Conservation (phyloP, 78 protist genomes). For the Chrysochromulina tobinii region DNA sequence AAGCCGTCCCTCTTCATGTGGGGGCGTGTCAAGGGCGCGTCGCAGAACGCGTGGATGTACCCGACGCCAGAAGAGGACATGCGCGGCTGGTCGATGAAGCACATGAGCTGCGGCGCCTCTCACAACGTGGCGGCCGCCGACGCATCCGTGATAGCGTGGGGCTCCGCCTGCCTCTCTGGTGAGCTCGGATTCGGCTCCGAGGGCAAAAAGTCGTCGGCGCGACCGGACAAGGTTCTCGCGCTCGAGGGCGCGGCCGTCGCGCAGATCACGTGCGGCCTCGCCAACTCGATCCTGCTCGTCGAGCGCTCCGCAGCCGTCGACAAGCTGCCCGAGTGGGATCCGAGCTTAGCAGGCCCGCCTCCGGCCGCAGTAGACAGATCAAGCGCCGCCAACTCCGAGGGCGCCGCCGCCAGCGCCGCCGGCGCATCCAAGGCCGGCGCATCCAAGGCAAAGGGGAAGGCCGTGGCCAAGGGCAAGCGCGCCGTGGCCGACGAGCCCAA, state of each 20-base stretch:
- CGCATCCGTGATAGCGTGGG: neutral
- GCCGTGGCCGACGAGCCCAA: too few relatives aligned
- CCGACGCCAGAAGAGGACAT: neutral
- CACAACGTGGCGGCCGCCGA: neutral
- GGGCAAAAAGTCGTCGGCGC: neutral
- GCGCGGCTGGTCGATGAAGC: neutral
- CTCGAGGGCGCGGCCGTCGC: neutral
- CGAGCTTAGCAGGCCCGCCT: neutral
- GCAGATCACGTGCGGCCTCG: slow-evolving; percentile 2
- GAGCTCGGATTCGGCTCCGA: neutral
- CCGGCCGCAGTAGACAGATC: too few relatives aligned
- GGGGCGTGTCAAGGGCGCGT: neutral
- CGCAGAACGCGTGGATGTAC: slow-evolving; percentile 7
- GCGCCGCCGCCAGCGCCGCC: too few relatives aligned
- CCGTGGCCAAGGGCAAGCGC: too few relatives aligned
- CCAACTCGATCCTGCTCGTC: neutral
- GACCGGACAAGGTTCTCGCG: neutral
- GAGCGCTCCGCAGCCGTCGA: neutral
- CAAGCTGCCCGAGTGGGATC: neutral
- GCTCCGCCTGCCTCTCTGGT: neutral
- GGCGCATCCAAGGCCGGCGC: too few relatives aligned
- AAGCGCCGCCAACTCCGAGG: too few relatives aligned
- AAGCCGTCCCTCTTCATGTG: neutral
- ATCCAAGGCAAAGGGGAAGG: too few relatives aligned
- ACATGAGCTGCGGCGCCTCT: neutral